These are phyloP conservation scores for Penicillium dipodomyicola DNA, from an alignment of 495 filamentous ascomycete genomes.

Conservation along the genomic window DNA sequence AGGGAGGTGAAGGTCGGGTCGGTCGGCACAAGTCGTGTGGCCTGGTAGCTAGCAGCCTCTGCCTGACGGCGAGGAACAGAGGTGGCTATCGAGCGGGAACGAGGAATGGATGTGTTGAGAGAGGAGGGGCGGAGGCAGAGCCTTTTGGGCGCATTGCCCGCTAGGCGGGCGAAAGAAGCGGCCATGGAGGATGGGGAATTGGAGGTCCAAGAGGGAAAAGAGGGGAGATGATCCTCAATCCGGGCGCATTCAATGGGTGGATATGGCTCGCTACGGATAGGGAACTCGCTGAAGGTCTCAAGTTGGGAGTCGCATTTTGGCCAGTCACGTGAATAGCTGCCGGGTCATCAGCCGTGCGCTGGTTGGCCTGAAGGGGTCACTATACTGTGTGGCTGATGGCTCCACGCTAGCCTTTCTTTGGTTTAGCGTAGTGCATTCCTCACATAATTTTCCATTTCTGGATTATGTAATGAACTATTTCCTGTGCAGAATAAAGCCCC, in stretches of 20 bases:
- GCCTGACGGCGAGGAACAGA: constrained; percentile 63
- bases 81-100: constrained; percentile 65
- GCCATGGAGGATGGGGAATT: constrained; percentile 55
- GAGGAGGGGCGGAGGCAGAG: constrained; percentile 56
- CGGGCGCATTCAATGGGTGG: constrained; percentile 44
- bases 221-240: constrained; percentile 40
- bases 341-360: constrained; percentile 43
- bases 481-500: constrained; percentile 18
- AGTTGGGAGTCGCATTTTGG: constrained; percentile 46
- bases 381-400: constrained; percentile 23
- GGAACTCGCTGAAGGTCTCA: constrained; percentile 32
- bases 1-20: constrained; percentile 56
- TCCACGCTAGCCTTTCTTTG: not conserved
- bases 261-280: constrained; percentile 36
- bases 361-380: constrained; percentile 32
- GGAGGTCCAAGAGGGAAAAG: constrained; percentile 27
- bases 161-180: constrained; percentile 62
- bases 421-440: constrained; percentile 4
- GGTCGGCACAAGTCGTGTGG: constrained; percentile 57
- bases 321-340: constrained; percentile 39
- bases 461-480: not conserved
- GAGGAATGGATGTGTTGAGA: constrained; percentile 39
- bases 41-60: constrained; percentile 53
- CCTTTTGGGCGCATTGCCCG: constrained; percentile 61
- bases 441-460: not conserved